Base-by-base conservation (phyloP, 805 yeast species). In the Schwanniomyces polymorphus region DNA sequence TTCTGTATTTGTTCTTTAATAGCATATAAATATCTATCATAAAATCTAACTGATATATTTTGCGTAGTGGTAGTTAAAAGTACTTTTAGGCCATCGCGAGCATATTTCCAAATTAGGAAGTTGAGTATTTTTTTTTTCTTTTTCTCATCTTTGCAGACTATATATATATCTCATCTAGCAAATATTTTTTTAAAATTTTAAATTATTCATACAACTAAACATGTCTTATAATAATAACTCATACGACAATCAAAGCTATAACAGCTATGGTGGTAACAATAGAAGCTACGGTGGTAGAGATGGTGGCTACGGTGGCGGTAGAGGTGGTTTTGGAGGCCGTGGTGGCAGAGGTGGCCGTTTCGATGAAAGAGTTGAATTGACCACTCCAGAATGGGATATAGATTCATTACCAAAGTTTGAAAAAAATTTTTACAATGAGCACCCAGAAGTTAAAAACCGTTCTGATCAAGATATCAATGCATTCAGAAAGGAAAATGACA, bases 381-480 rank as follows among this genome's bases (percentile, higher is more conserved):
- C 76, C 54, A 80, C 82, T 54, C 97, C 91, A 60, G 82, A 86
- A 53, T 94, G 94, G 89, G 94, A 88, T 67, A 56, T 81, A 45
- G 85, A 80, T 50, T 68, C 82, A 35, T 75, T 94, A 63, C 96
- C 97, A 59, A 83, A 84, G 64, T 94, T 94, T 65, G 97, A 91
- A 72, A 94, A 94, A 78, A 90, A 94, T 72, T 94, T 94, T 66
- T 94, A 94, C 76, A 76, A 77, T 53, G 99, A 94, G 76, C 85
- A 86, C 64, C 88, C 88, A 49, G 70, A 69, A 45, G 98, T 94
- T 52, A 70, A 88, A 50, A 75, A 72, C 40, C 88, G 97, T 72
- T 65, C 87, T 38, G 91, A 85, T 1, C 78, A 67, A 31, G 97
- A 92, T 49, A 79, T 94, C 56, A 69, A 64, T 25, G 78, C 73